Evolutionary conservation across 1,139 yeast genomes (phyloP).

Genomic region (Sugiyamaella novakii): DNA sequence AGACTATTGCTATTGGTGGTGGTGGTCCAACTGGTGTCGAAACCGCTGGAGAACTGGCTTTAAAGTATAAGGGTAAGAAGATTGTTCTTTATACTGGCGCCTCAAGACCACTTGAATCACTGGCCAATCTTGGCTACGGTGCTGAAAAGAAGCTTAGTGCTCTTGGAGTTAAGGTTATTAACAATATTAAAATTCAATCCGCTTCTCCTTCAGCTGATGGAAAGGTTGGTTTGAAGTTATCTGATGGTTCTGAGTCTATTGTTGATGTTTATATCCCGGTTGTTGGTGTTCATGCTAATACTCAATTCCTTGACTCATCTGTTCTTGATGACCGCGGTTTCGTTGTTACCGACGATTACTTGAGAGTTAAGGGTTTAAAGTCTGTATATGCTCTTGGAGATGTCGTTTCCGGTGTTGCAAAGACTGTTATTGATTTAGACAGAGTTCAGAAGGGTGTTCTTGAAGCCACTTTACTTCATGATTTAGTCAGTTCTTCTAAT

Average conservation of each 20-base stretch:
- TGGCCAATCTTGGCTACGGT: conserved; percentile 25
- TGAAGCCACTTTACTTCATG: conserved; percentile 26
- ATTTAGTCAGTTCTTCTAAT: conserved; percentile 16
- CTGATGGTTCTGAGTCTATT: conserved; percentile 26
- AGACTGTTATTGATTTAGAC: conserved; percentile 28
- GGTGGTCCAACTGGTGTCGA: conserved; percentile 96
- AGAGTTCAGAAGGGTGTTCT: conserved; percentile 24
- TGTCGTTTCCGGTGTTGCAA: conserved; percentile 24
- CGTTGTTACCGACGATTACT: conserved; percentile 28
- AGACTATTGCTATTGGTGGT: conserved; percentile 79
- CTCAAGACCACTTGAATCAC: conserved; percentile 26
- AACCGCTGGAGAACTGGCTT: conserved; percentile 67
- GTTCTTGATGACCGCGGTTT: conserved; percentile 28
- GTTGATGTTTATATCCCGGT: conserved; percentile 30
- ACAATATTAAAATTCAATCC: conserved; percentile 24
- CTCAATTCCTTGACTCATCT: conserved; percentile 29
- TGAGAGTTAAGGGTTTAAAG: conserved; percentile 31
- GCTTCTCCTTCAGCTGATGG: conserved; percentile 21
- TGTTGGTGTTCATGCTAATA: conserved; percentile 33
- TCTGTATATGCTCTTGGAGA: conserved; percentile 37
- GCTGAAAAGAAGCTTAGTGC: conserved; percentile 26
- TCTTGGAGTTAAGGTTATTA: conserved; percentile 31
- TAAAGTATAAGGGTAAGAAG: conserved; percentile 26
- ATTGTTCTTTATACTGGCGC: conserved; percentile 34
- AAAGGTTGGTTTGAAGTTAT: conserved; percentile 20